Evolutionary conservation across 2,329 filamentous ascomycete genomes (phyloP).

Genomic region (Microdochium bolleyi): DNA sequence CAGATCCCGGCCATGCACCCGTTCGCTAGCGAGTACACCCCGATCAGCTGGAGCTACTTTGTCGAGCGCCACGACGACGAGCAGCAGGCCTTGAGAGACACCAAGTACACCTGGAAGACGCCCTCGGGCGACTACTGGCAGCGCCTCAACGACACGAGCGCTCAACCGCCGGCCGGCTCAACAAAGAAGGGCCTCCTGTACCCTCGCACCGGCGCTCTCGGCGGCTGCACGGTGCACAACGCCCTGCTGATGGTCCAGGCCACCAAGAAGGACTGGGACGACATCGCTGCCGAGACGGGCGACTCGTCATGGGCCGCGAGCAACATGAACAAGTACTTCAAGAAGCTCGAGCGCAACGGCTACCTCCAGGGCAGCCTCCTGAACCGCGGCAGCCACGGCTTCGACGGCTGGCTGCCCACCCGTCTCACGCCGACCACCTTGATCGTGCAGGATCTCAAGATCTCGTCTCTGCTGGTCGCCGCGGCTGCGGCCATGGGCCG

Average conservation of each 20-base stretch:
- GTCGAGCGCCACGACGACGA: constrained; percentile 51
- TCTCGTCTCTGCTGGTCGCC: constrained; percentile 34
- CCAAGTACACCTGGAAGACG: constrained; percentile 34
- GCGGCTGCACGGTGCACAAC: constrained; percentile 20
- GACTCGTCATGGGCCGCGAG: constrained; percentile 30
- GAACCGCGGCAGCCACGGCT: constrained; percentile 34
- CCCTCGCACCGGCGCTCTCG: constrained; percentile 26
- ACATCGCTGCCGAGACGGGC: constrained; percentile 30
- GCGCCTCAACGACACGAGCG: constrained; percentile 9
- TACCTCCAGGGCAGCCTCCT: constrained; percentile 15
- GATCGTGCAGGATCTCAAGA: constrained; percentile 35
- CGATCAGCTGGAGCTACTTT: constrained; percentile 47
- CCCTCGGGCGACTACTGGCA: constrained; percentile 26
- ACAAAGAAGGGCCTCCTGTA: constrained; percentile 22
- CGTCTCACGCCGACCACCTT: constrained; percentile 32
- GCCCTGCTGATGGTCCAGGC: constrained; percentile 28
- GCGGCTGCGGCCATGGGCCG: constrained; percentile 35
- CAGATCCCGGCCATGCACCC: constrained; percentile 14
- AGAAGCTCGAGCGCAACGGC: constrained; percentile 30
- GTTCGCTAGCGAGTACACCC: constrained; percentile 11
- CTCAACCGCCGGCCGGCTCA: constrained; percentile 9
- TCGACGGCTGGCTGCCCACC: constrained; percentile 35
- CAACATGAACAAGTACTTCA: constrained; percentile 32
- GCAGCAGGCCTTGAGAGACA: constrained; percentile 38
- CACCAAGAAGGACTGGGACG: constrained; percentile 29